Evolutionary conservation across 2,329 filamentous ascomycete species (phyloP), one percentile per base, ranked within the genome.

Genomic region (Sarocladiaceae sp.): DNA sequence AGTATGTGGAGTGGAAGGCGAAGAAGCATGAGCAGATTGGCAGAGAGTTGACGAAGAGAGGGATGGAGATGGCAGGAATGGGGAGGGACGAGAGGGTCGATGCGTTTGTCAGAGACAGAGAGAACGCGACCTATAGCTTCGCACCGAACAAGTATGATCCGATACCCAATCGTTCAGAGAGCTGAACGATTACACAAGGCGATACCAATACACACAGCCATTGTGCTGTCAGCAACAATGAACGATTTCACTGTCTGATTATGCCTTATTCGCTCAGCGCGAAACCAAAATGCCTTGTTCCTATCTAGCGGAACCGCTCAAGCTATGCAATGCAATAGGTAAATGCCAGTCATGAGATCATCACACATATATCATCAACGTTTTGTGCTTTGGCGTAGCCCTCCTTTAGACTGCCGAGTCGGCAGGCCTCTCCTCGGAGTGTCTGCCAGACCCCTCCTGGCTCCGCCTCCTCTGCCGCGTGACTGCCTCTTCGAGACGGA

Each of bases 41-140:
- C 54, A 78, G 83, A 54, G 71, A 84, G 44, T 74, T 83, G 63
- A 73, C 69, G 50, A 74, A 74, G 54, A 76, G 79, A 11, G 39
- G 31, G 61, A 67, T 76, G 59, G 73, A 81, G 52, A 72, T 76
- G 55, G 74, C 76, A 49, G 70, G 77, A 33, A 65, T 79, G 64
- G 72, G 70, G 61, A 75, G 80, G 51, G 79, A 88, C 55, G 83
- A 84, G 61, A 78, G 90, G 50, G 85, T 97, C 35, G 80, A 90
- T 58, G 83, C 73, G 52, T 97, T 97, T 62, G 58, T 97, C 54
- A 82, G 83, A 61, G 82, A 88, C 15, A 29, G 56, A 13, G 55
- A 57, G 23, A 46, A 48, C 44, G 44, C 44, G n/a, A 48, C 22
- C 23, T 48, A 48, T 22, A 17, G n/a, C 4, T 48, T 31, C 17